Evolutionary conservation across 768 basidiomycete species (phyloP).

Genomic region (Baorangia bicolor): DNA sequence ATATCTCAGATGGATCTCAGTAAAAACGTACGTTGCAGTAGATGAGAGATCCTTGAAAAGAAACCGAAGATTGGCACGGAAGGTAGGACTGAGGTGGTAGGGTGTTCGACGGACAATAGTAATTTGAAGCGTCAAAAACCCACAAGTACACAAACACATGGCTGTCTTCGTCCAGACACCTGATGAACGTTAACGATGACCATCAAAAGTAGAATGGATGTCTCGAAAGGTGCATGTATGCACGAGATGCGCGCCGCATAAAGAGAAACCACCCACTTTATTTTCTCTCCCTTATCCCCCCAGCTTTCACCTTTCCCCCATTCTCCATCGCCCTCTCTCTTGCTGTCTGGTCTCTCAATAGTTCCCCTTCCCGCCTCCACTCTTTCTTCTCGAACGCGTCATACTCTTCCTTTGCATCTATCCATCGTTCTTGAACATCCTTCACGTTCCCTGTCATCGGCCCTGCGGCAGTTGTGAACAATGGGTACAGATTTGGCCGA

Average conservation of each 20-base stretch:
- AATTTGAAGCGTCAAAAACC: background rate
- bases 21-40: background rate
- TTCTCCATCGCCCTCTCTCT: slow-evolving; percentile 11
- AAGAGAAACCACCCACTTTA: slow-evolving; percentile 14
- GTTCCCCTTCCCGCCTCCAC: slow-evolving; percentile 76
- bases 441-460: slow-evolving; percentile 52
- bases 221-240: background rate
- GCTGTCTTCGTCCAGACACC: background rate
- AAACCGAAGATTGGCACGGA: background rate
- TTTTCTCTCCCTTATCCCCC: slow-evolving; percentile 30
- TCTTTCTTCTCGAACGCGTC: slow-evolving; percentile 77
- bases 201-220: background rate
- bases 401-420: slow-evolving; percentile 80
- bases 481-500: slow-evolving; percentile 62
- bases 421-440: slow-evolving; percentile 92
- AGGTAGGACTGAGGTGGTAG: background rate
- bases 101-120: background rate
- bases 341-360: slow-evolving; percentile 23
- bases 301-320: slow-evolving; percentile 1
- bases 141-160: background rate
- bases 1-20: slow-evolving; percentile 9
- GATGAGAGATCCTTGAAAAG: background rate
- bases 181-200: background rate
- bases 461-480: slow-evolving; percentile 68
- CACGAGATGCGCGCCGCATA: background rate